A percentile compares a stretch with the other conserved stretches of the same genome.
These are phyloP conservation scores for Blastocystis sp. DNA, from an alignment of 352 stramenopile genomes.

Conservation along the genomic window DNA sequence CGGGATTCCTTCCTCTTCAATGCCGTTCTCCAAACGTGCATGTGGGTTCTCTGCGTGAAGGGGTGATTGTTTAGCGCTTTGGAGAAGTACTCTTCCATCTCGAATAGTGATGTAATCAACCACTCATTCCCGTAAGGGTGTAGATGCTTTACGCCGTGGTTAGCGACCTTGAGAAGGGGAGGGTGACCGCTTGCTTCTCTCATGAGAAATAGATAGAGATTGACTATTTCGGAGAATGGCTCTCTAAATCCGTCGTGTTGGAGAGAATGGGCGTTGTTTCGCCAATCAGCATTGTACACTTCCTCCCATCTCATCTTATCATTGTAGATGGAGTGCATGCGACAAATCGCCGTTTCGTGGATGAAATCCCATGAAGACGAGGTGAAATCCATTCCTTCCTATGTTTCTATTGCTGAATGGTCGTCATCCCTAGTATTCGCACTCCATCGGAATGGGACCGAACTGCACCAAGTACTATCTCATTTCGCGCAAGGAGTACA, in stretches of 20 bases:
- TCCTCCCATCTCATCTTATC: background rate
- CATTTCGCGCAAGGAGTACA: slow-evolving; percentile 51
- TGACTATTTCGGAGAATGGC: background rate
- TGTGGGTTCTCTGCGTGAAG: background rate
- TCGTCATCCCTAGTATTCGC: slow-evolving; percentile 23
- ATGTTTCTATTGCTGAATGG: background rate
- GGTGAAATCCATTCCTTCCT: background rate
- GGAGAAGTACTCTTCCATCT: slow-evolving; percentile 19
- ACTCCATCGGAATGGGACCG: background rate
- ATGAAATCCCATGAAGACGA: background rate
- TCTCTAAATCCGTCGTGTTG: background rate
- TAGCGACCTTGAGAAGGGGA: background rate
- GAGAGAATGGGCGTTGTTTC: background rate
- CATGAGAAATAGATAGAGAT: slow-evolving; percentile 1
- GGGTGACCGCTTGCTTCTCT: background rate
- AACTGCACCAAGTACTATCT: slow-evolving; percentile 25
- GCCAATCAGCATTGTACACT: slow-evolving; percentile 5
- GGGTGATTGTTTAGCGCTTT: slow-evolving; percentile 27
- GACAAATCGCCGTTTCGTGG: slow-evolving; percentile 24
- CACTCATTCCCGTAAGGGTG: background rate
- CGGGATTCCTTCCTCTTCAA: slow-evolving; percentile 15
- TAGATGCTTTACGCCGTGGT: slow-evolving; percentile 41
- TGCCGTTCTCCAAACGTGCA: slow-evolving; percentile 30
- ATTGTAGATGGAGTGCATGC: slow-evolving; percentile 32
- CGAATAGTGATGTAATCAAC: background rate